Evolutionary conservation across 1,139 yeast genomes (phyloP), one percentile per base, ranked within the genome.

Genomic region (Geotrichum phurueaensis): DNA sequence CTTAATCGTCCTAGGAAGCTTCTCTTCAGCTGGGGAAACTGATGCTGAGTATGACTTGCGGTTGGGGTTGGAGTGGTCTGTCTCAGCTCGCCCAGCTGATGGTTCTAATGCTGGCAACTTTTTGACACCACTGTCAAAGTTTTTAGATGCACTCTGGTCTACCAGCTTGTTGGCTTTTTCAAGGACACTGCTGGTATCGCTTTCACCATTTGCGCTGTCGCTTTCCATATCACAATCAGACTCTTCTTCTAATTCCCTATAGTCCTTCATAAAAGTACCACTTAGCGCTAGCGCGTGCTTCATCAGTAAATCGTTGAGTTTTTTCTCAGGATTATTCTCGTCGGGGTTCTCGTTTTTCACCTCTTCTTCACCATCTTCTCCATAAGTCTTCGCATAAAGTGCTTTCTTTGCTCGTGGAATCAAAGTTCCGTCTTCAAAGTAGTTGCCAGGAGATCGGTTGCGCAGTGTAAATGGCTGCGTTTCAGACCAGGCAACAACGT

Each of bases 401-500:
- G 52, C 57, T 29, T 54, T 53, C 18, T 57, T 50, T n/a, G 56
- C 33, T n/a, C 57, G 52, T 2, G 58, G 55, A 7, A 56, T 56
- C 12, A 56, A 23, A 12, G 62, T 56, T 13, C 59, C 59, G 53
- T 61, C 61, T 6, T 57, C 56, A 39, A 59, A 61, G 36, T 57
- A 59, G 27, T 59, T 59, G 12, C 58, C 60, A 25, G 63, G 61
- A 2, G 63, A 59, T 29, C 61, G 23, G 20, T 56, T 58, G 15
- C 63, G 52, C 15, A 61, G 31, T 4, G 59, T 56, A 51, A 61
- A 61, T 9, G 57, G 58, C 3, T 60, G 61, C 2, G 63, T 61
- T 51, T 61, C 63, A 15, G 58, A 56, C 63, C 63, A 61, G 15
- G 63, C 61, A 31, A 54, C 61, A 20, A 61, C 60, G 25, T 61